Percentiles rank a stretch among this genome's conserved stretches.
Evolutionary conservation across 2,329 filamentous ascomycete species (phyloP).

Genomic region (Helotiales sp.): DNA sequence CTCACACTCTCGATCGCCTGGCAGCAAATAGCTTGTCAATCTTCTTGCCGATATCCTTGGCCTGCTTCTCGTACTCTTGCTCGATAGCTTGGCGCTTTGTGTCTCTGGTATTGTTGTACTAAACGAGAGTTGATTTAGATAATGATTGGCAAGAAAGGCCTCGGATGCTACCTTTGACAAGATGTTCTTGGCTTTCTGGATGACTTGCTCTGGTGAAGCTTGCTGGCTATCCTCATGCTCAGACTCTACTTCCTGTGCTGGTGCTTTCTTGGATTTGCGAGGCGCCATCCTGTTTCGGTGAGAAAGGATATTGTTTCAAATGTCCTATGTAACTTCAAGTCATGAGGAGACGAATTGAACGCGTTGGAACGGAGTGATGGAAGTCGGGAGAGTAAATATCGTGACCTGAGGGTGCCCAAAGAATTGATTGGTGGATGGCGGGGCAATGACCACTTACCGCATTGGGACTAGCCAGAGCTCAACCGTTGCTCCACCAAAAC

Average conservation of each 20-base stretch:
- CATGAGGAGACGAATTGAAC: not conserved
- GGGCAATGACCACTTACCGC: constrained; percentile 10
- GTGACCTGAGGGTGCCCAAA: not conserved
- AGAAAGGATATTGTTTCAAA: not conserved
- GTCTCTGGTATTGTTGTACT: constrained; percentile 31
- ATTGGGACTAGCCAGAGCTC: constrained; percentile 18
- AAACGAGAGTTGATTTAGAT: not conserved
- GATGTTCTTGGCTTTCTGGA: constrained; percentile 21
- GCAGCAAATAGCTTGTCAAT: constrained; percentile 26
- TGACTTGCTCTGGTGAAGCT: constrained; percentile 18
- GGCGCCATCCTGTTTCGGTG: constrained; percentile 18
- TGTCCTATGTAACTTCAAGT: not conserved
- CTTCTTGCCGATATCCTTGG: constrained; percentile 25
- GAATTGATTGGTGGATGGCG: not conserved
- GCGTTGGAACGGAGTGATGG: not conserved
- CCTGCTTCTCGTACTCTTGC: constrained; percentile 23
- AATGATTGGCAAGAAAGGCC: not conserved
- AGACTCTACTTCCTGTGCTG: not conserved
- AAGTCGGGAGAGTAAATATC: not conserved
- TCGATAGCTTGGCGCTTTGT: constrained; percentile 31
- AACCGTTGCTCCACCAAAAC: constrained; percentile 18
- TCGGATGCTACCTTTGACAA: constrained; percentile 11
- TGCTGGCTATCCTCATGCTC: constrained; percentile 20
- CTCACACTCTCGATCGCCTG: constrained; percentile 30
- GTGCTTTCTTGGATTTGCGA: constrained; percentile 16